Conservation (phyloP, 2,329 filamentous ascomycete species). For the Epichloe gansuensis region DNA sequence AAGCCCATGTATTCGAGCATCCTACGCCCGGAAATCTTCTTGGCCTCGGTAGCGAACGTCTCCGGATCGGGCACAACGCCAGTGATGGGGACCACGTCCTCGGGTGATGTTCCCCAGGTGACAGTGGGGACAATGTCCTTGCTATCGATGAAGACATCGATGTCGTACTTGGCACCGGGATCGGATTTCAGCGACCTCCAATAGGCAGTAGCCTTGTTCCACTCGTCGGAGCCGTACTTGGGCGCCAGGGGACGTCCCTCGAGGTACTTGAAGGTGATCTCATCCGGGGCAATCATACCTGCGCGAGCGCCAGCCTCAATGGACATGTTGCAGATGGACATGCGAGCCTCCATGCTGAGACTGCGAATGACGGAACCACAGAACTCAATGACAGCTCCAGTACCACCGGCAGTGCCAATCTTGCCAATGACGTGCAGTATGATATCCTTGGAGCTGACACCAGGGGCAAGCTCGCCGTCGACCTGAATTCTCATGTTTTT, state of each 20-base stretch:
- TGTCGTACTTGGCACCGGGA: conserved; percentile 77
- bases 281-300: conserved; percentile 92
- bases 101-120: conserved; percentile 93
- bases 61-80: conserved; percentile 83
- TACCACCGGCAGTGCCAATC: conserved; percentile 92
- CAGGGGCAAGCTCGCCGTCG: conserved; percentile 76
- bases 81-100: conserved; percentile 92
- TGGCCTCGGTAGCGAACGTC: conserved; percentile 65
- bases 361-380: conserved; percentile 83
- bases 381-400: conserved; percentile 90
- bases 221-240: conserved; percentile 69
- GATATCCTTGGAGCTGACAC: conserved; percentile 93
- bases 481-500: conserved; percentile 99
- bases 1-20: conserved; percentile 96
- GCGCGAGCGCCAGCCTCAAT: conserved; percentile 92
- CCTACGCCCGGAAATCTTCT: conserved; percentile 66
- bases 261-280: conserved; percentile 89
- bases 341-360: conserved; percentile 91
- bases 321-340: conserved; percentile 99
- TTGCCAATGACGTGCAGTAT: conserved; percentile 84
- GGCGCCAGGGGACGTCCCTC: conserved; percentile 83
- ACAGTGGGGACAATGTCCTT: conserved; percentile 91
- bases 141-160: conserved; percentile 76
- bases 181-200: conserved; percentile 83
- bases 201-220: conserved; percentile 78